Evolutionary conservation across 108 stramenopile species (phyloP).

Genomic region (Asterionellopsis glacialis): DNA sequence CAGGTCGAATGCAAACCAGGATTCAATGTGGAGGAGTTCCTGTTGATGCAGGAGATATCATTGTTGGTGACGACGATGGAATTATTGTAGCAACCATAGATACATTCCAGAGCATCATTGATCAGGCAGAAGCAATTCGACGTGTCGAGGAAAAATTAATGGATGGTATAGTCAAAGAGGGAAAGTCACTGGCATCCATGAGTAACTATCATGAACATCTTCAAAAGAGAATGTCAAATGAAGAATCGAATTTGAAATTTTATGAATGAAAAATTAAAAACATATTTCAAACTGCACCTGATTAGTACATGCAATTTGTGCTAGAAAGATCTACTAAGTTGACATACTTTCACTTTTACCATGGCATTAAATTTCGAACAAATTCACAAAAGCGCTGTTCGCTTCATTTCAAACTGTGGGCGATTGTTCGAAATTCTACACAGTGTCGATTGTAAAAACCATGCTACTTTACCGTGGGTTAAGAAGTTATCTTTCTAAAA

Average conservation of each 20-base stretch:
- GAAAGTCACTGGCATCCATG: constrained; percentile 28
- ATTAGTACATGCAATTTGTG: not conserved
- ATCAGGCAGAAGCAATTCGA: constrained; percentile 30
- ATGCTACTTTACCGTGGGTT: no score
- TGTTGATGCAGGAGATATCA: constrained; percentile 43
- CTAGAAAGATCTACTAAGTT: not conserved
- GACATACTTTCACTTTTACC: not conserved
- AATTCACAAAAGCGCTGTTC: not conserved
- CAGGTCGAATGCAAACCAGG: constrained; percentile 28
- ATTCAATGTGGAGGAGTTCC: constrained; percentile 41
- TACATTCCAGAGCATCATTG: constrained; percentile 15
- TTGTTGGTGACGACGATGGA: constrained; percentile 42
- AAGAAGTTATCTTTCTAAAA: no score
- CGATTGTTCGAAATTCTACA: not conserved
- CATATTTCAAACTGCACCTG: not conserved
- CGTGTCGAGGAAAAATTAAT: constrained; percentile 18
- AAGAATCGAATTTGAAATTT: constrained; percentile 17
- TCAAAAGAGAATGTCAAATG: constrained; percentile 17
- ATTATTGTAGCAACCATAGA: constrained; percentile 18
- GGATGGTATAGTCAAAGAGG: constrained; percentile 22
- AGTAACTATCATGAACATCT: constrained; percentile 33
- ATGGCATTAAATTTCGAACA: not conserved
- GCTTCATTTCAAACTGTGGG: not conserved
- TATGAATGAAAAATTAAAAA: not conserved
- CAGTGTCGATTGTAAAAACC: no score